These are phyloP conservation scores for Cystobasidium ongulense DNA, from an alignment of 768 basidiomycete species.

Conservation along the genomic window DNA sequence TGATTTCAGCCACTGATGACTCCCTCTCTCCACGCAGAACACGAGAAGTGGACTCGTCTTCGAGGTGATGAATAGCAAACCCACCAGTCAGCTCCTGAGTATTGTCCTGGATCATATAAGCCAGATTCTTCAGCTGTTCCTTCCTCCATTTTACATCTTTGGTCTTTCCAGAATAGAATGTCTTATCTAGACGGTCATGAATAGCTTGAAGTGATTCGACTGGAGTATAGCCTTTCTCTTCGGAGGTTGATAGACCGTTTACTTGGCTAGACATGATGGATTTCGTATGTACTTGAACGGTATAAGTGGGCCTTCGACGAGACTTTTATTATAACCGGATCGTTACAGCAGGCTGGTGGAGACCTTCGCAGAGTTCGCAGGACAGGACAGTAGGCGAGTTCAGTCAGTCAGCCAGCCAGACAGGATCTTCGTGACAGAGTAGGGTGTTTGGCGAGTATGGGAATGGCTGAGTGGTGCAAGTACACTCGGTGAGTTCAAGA, in stretches of 20 bases:
- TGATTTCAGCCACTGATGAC: too few species aligned
- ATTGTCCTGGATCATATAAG: conserved; percentile 38
- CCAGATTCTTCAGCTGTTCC: conserved; percentile 66
- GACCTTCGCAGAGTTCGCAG: too few species aligned
- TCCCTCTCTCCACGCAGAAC: too few species aligned
- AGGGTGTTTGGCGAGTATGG: too few species aligned
- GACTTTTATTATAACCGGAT: background rate
- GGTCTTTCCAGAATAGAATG: conserved; percentile 60
- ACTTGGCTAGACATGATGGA: conserved; percentile 37
- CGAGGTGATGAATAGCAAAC: background rate
- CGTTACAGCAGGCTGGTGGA: too few species aligned
- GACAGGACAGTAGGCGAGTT: too few species aligned
- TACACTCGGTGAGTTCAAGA: too few species aligned
- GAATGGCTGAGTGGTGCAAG: too few species aligned
- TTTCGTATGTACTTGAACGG: conserved; percentile 18
- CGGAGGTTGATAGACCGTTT: background rate
- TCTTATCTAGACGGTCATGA: conserved; percentile 50
- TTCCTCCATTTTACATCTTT: conserved; percentile 62
- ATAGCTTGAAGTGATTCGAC: conserved; percentile 18
- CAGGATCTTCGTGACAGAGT: too few species aligned
- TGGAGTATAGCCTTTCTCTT: background rate
- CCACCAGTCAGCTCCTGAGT: background rate
- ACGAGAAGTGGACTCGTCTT: too few species aligned
- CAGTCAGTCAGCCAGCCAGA: too few species aligned
- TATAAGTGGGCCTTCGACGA: background rate